Base-by-base conservation (phyloP, 2,329 filamentous ascomycete genomes). In the Hirsutella rhossiliensis region DNA sequence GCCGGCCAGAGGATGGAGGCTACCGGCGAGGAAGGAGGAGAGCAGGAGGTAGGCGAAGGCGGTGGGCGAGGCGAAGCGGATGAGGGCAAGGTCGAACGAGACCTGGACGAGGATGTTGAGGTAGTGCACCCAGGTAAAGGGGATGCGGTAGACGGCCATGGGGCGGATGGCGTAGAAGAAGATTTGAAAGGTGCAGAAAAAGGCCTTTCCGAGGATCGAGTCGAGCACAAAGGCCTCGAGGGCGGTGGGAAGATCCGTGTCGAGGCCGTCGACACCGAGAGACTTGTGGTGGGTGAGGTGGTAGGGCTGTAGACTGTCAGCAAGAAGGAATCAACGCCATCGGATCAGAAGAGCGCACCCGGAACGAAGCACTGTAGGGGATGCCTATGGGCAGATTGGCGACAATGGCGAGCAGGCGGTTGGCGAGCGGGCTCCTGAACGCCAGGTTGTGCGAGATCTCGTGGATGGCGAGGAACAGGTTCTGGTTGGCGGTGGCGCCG, bases 151-250 rank as follows among this genome's bases (percentile, higher is more conserved):
- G 54, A 98, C 77, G 66, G 89, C 82, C 84, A 97, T 95, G 48
- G 92, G 92, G 15, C 92, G 86, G 42, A 98, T 66, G 56, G 92
- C 92, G 70, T 98, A 98, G 76, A 98, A 98, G 61, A 98, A 77
- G 64, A 98, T 96, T 67, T 98, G 92, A 70, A 96, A 98, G 53
- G 92, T 98, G 69, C 85, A 90, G 76, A 98, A 98, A 72, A 98
- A 98, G 52, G 92, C 83, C 68, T 98, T 98, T 62, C 92, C 92
- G 17, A 90, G 78, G 55, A 98, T 82, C 8, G 88, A 96, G 71
- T 98, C 86, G 56, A 98, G 82, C 62, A 98, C 84, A 60, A 94
- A 67, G 50, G 88, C 90, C 69, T 98, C 92, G 42, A 96, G 66
- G 41, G 86, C 80, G 17, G 92, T 97, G 20, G 92, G 92, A 27